Base-by-base conservation (phyloP, 257 asterid genomes). In the Solanum peruvianum region DNA sequence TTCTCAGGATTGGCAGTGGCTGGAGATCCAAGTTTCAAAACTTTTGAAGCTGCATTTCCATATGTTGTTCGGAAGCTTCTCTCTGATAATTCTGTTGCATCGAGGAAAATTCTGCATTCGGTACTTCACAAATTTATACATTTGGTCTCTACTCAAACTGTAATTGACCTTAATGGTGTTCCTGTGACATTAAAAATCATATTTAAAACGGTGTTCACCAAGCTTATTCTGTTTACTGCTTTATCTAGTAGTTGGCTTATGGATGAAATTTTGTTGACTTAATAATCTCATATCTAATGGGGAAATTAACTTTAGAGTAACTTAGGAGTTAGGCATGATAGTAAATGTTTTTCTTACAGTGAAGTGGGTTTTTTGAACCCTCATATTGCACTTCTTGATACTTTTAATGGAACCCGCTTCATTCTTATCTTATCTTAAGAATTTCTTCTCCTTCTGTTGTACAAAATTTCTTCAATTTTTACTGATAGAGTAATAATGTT, bases 21-120 rank as follows among this genome's bases (percentile, higher is more conserved):
- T 90, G 98, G 93, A 88, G 98, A 97, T 91, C 99, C 98, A 88
- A 90, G 87, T 56, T 97, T 97, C 84, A 97, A 90, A 93, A 94
- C 99, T 29, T 97, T 95, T 91, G 99, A 95, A 91, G 98, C 99
- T 89, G 98, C 99, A 84, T 95, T 95, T 84, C 99, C 98, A 15
- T 95, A 92, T 86, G 99, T 97, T 86, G 95, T 95, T 90, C 96
- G 93, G 90, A 97, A 97, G 91, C 99, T 97, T 92, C 99, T 97
- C 69, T 87, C 91, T 84, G 99, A 97, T 83, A 95, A 97, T 92
- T 93, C 99, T 75, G 91, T 93, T 91, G 92, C 94, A 84, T 86
- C 93, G 2, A 91, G 96, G 92, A 94, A 90, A 90, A 94, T 95
- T 86, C 89, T 97, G 81, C 93, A 97, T 89, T 95, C 98, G 94